A percentile compares a stretch with the other conserved stretches of the same genome.
phyloP scores from a whole-genome alignment of 1,284 basidiomycete genomes.

The Rhizoctonia solani region DNA sequence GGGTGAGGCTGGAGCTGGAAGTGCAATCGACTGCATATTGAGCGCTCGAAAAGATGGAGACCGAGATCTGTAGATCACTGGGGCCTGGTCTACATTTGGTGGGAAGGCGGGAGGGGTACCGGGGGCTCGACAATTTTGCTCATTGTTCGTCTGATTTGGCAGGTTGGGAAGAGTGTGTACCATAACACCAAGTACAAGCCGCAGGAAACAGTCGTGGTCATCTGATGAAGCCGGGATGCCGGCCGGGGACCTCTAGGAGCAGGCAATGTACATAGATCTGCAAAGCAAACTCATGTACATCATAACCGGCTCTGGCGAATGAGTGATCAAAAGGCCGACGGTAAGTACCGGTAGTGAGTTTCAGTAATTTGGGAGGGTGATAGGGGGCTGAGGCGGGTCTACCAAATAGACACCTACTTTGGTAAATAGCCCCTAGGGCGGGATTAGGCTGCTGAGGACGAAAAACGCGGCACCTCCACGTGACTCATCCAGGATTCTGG shows the following conservation, averaged over 20 bases:
- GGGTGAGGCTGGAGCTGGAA: neutral
- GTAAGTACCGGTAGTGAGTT: neutral
- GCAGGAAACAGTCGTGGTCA: constrained; percentile 60
- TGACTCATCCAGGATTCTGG: neutral
- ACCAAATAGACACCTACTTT: neutral
- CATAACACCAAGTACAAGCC: constrained; percentile 80
- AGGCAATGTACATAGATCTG: neutral
- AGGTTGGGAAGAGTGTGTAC: constrained; percentile 86
- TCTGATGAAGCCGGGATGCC: constrained; percentile 4
- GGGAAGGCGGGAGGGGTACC: neutral
- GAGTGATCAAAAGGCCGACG: too few relatives aligned
- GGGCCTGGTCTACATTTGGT: constrained; percentile 9
- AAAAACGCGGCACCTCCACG: constrained; percentile 1
- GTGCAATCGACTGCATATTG: constrained; percentile 7
- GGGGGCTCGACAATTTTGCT: neutral
- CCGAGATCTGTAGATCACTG: constrained; percentile 29
- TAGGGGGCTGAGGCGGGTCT: neutral
- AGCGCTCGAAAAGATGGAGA: constrained; percentile 4
- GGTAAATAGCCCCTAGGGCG: neutral
- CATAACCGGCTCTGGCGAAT: neutral
- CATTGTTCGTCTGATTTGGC: constrained; percentile 34
- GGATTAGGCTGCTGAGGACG: neutral
- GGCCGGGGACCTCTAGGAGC: neutral
- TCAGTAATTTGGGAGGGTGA: neutral
- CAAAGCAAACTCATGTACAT: too few relatives aligned